A percentile compares a stretch with the other conserved stretches of the same genome.
phyloP scores from a whole-genome alignment of 2,329 filamentous ascomycete genomes.

The Shiraia bambusicola region DNA sequence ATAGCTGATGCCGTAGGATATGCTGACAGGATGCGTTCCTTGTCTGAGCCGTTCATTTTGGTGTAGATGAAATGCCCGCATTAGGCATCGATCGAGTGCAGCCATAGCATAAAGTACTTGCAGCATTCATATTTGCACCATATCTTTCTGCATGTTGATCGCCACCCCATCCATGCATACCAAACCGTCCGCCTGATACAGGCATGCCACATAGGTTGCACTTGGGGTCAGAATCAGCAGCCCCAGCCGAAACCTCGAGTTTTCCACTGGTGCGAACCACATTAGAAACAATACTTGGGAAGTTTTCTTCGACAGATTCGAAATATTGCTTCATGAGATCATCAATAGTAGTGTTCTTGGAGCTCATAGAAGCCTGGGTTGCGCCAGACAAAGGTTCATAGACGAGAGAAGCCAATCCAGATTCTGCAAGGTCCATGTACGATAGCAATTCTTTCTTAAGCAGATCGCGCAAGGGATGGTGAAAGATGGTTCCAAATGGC shows the following conservation, averaged over 20 bases:
- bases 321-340: conserved; percentile 90
- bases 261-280: conserved; percentile 91
- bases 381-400: conserved; percentile 22
- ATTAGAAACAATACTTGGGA: conserved; percentile 90
- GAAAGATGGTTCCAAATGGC: conserved; percentile 61
- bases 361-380: conserved; percentile 54
- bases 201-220: conserved; percentile 73
- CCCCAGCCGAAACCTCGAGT: conserved; percentile 56
- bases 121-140: conserved; percentile 21
- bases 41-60: not conserved
- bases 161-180: conserved; percentile 62
- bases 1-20: too few species aligned
- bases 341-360: conserved; percentile 83
- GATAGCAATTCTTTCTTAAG: conserved; percentile 75
- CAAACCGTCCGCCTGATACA: conserved; percentile 63
- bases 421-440: conserved; percentile 60
- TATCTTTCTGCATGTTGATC: conserved; percentile 51
- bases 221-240: conserved; percentile 15
- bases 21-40: too few species aligned
- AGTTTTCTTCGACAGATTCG: conserved; percentile 77
- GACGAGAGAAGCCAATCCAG: conserved; percentile 52
- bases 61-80: not conserved
- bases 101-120: conserved; percentile 65
- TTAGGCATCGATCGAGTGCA: conserved; percentile 62
- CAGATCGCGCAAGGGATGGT: conserved; percentile 82